Evolutionary conservation across 345 rosid species (phyloP).

Genomic region (Populus nigra): DNA sequence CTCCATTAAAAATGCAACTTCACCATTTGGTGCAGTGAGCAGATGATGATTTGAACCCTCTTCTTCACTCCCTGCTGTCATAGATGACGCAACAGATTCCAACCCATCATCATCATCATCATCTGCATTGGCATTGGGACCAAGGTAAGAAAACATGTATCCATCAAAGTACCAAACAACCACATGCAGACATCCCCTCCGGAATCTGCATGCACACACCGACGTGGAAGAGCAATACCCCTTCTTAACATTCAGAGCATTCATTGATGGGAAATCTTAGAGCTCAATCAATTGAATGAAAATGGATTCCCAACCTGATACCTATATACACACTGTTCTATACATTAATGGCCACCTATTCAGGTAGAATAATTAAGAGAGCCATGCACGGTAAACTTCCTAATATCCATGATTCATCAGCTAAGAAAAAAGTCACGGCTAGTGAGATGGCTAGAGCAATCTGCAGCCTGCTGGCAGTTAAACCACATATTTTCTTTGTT

Average conservation of each 20-base stretch:
- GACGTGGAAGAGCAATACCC: not conserved
- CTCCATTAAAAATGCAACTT: conserved; percentile 60
- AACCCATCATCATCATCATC: conserved; percentile 49
- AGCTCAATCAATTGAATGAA: not conserved
- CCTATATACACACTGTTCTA: not conserved
- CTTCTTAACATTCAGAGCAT: not conserved
- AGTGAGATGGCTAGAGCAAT: not conserved
- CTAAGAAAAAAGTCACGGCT: not conserved
- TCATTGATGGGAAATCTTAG: not conserved
- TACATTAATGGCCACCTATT: not conserved
- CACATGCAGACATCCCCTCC: not conserved
- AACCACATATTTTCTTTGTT: not conserved
- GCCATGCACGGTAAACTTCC: not conserved
- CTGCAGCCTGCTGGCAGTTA: not conserved
- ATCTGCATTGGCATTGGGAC: not conserved
- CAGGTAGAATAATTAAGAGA: not conserved
- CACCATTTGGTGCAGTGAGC: conserved; percentile 54
- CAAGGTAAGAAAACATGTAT: not conserved
- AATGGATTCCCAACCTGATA: not conserved
- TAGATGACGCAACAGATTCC: conserved; percentile 58
- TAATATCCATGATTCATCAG: not conserved
- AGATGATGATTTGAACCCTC: conserved; percentile 69
- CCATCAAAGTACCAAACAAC: not conserved
- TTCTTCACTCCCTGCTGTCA: conserved; percentile 57
- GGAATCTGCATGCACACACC: not conserved